These are phyloP conservation scores for Pezicula rhizophila DNA, from an alignment of 2,329 filamentous ascomycete genomes.

Conservation along the genomic window DNA sequence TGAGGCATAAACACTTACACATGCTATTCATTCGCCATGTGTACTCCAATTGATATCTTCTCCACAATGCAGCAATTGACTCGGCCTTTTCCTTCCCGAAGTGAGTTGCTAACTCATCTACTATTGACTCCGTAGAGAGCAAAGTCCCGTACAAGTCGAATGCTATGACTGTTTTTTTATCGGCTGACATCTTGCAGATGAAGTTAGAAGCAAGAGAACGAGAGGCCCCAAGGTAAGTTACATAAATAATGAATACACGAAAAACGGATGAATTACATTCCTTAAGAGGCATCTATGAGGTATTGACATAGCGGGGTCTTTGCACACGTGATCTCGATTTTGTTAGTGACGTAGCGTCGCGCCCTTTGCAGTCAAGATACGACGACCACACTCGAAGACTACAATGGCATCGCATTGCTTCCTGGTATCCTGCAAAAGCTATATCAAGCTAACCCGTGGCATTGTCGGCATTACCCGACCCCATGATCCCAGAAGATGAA, in stretches of 20 bases:
- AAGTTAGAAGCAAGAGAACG: background rate
- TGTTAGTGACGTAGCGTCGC: too few relatives aligned
- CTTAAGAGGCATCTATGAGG: background rate
- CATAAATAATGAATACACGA: too few relatives aligned
- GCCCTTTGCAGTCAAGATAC: too few relatives aligned
- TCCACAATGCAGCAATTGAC: constrained; percentile 54
- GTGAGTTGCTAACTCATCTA: constrained; percentile 47
- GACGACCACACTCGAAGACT: too few relatives aligned
- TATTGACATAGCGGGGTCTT: background rate
- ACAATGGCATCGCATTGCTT: too few relatives aligned
- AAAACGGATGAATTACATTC: too few relatives aligned
- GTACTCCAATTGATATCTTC: constrained; percentile 69
- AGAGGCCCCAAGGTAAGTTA: background rate
- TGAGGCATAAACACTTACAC: constrained; percentile 41
- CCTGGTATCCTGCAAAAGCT: too few relatives aligned
- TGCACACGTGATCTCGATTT: background rate
- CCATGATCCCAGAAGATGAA: constrained; percentile 18
- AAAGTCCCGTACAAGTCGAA: constrained; percentile 75
- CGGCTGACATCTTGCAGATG: constrained; percentile 18
- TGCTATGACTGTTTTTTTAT: constrained; percentile 46
- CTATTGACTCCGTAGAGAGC: constrained; percentile 65
- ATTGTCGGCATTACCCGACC: background rate
- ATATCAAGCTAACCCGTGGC: background rate
- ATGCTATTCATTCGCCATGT: constrained; percentile 73
- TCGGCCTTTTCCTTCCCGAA: constrained; percentile 53